phyloP scores from a whole-genome alignment of 2,329 filamentous ascomycete species.

The Ascochyta koolunga region DNA sequence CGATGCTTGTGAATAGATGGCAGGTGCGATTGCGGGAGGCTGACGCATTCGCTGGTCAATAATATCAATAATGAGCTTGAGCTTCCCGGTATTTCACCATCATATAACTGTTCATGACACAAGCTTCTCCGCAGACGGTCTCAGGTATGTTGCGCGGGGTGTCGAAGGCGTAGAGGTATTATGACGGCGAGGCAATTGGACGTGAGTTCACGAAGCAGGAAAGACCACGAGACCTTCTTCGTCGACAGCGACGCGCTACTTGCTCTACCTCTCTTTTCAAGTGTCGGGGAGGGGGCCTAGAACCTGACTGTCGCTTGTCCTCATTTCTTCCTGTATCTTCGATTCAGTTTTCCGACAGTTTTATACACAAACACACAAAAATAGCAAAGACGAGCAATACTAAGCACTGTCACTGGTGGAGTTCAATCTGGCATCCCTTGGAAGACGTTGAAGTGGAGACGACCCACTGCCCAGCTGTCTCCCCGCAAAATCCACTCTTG shows the following conservation, averaged over 20 bases:
- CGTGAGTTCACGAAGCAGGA: not conserved
- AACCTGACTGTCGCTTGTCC: not conserved
- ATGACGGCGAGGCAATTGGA: not conserved
- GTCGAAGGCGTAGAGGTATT: slow-evolving; percentile 1
- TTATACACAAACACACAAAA: not conserved
- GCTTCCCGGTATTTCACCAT: slow-evolving; percentile 8
- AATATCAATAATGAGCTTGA: too few relatives aligned
- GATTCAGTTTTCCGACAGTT: not conserved
- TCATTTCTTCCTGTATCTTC: not conserved
- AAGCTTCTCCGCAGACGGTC: slow-evolving; percentile 16
- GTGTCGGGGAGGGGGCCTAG: not conserved
- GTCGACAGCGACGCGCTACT: not conserved
- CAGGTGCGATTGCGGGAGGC: slow-evolving; percentile 19
- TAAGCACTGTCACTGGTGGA: slow-evolving; percentile 14
- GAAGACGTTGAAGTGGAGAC: slow-evolving; percentile 18
- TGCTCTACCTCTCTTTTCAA: not conserved
- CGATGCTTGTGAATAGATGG: slow-evolving; percentile 26
- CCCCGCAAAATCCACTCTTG: slow-evolving; percentile 17
- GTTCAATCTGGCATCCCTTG: slow-evolving; percentile 14
- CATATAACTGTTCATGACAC: slow-evolving; percentile 18
- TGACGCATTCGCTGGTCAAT: slow-evolving; percentile 25
- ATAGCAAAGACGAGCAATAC: not conserved
- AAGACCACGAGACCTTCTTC: not conserved
- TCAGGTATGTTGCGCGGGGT: slow-evolving; percentile 8
- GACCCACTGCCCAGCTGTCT: slow-evolving; percentile 22